phyloP scores from a whole-genome alignment of 352 stramenopile species.

The Phytophthora fragariaefolia region DNA sequence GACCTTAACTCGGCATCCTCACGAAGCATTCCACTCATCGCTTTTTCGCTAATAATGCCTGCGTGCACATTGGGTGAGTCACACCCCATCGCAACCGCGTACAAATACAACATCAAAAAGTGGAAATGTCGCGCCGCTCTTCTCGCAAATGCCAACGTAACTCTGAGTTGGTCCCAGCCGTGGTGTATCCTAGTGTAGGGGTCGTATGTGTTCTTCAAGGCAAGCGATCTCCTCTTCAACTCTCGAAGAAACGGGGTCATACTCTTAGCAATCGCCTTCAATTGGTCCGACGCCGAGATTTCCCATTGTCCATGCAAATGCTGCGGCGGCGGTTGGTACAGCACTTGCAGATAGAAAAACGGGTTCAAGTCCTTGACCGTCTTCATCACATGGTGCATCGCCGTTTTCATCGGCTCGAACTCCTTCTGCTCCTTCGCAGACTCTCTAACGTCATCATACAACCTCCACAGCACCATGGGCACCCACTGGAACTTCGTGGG shows the following conservation, averaged over 20 bases:
- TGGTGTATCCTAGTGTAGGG: conserved; percentile 11
- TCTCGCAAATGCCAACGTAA: conserved; percentile 33
- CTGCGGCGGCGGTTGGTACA: conserved; percentile 45
- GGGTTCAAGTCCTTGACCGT: conserved; percentile 39
- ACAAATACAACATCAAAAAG: conserved; percentile 51
- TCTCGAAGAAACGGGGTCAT: conserved; percentile 37
- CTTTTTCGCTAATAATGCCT: conserved; percentile 32
- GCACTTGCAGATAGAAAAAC: conserved; percentile 51
- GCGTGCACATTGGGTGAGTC: conserved; percentile 23
- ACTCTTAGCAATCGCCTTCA: conserved; percentile 26
- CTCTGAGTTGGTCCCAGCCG: conserved; percentile 38
- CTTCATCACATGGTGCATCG: conserved; percentile 44
- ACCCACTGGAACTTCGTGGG: conserved; percentile 45
- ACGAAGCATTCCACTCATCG: conserved; percentile 16
- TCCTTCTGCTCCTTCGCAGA: neutral
- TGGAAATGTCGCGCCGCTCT: conserved; percentile 49
- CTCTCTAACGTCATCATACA: conserved; percentile 36
- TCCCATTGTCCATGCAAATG: conserved; percentile 25
- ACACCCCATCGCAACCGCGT: conserved; percentile 50
- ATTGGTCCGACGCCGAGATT: conserved; percentile 24
- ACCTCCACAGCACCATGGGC: conserved; percentile 37
- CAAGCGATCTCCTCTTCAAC: conserved; percentile 29
- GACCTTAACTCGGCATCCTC: conserved; percentile 21
- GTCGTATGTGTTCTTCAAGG: conserved; percentile 31
- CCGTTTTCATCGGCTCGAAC: conserved; percentile 25